Base-by-base conservation (phyloP, 2,329 filamentous ascomycete genomes). In the Scedosporium aurantiacum region DNA sequence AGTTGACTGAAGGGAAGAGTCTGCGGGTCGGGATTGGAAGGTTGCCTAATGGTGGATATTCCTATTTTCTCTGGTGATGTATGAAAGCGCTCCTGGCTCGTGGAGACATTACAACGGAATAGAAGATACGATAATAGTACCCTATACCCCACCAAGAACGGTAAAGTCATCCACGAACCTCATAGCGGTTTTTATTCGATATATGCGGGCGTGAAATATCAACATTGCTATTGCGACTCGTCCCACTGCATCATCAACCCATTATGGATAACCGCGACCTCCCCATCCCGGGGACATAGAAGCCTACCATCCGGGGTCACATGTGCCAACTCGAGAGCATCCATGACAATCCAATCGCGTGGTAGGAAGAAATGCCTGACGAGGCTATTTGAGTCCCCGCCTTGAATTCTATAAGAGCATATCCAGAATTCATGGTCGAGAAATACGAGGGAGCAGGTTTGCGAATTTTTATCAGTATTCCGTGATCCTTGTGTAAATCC, bases 331-430 rank as follows among this genome's bases (percentile, higher is more conserved):
- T 65, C 55, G 28, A 69, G 56, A 18, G 59, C 58, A 7, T 67
- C 66, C 47, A 63, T 55, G 43, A 65, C 65, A 6, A 70, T 57
- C 70, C 69, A 71, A 63, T 71, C 68, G 23, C 64, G 63, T 3
- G 68, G 68, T 23, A 70, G 58, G 62, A 70, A 70, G 61, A 68
- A 69, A 58, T 70, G 65, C 54, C 37, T 56, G 28, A 32, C 7
- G 28, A 32, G 2, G 10, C 2, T 32, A 32, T 8, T 32, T 8
- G 10, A 10, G 28, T 32, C 28, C 28, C 28, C 7, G 10, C 47
- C 32, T 54, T 10, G 47, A 32, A 32, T 6, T 2, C 10, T 32
- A 32, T 32, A 40, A 8, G 16, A 47, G 12, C 41, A 21, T n/a
- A 47, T 10, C 43, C 43, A 47, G 43, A 47, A 47, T 5, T 47